Evolutionary conservation across 2,329 filamentous ascomycete species (phyloP).

Genomic region (Hortaea werneckii): DNA sequence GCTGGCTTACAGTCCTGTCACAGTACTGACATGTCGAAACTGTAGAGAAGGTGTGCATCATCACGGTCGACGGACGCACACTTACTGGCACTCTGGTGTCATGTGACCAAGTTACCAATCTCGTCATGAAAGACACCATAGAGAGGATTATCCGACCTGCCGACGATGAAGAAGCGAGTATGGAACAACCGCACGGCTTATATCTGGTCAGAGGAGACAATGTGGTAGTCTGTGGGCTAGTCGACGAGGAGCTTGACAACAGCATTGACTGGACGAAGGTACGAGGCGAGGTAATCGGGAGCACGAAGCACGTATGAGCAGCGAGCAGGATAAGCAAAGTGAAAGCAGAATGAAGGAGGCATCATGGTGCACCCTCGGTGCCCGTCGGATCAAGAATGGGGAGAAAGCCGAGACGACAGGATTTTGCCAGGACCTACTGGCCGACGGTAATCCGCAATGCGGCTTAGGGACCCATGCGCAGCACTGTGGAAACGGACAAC

Average conservation of each 20-base stretch:
- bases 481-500: no score
- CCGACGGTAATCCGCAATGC: no score
- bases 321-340: no score
- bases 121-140: conserved; percentile 72
- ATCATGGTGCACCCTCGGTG: no score
- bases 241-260: conserved; percentile 79
- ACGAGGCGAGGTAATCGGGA: conserved; percentile 70
- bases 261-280: conserved; percentile 93
- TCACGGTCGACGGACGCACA: conserved; percentile 86
- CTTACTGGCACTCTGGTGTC: conserved; percentile 65
- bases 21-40: conserved; percentile 2
- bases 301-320: conserved; percentile 62
- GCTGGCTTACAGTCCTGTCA: conserved; percentile 8
- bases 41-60: conserved; percentile 78
- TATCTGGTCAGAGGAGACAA: conserved; percentile 93
- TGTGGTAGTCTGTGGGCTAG: conserved; percentile 77
- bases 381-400: no score
- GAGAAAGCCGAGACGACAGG: no score
- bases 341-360: no score
- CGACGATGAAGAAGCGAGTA: conserved; percentile 73
- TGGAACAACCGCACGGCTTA: conserved; percentile 71
- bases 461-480: no score
- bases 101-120: conserved; percentile 84
- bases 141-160: conserved; percentile 83
- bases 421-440: no score